Percentiles rank a stretch among this genome's conserved stretches.
Evolutionary conservation across 192 early-diverging fungal species (phyloP).

Genomic region (Linnemannia elongata): DNA sequence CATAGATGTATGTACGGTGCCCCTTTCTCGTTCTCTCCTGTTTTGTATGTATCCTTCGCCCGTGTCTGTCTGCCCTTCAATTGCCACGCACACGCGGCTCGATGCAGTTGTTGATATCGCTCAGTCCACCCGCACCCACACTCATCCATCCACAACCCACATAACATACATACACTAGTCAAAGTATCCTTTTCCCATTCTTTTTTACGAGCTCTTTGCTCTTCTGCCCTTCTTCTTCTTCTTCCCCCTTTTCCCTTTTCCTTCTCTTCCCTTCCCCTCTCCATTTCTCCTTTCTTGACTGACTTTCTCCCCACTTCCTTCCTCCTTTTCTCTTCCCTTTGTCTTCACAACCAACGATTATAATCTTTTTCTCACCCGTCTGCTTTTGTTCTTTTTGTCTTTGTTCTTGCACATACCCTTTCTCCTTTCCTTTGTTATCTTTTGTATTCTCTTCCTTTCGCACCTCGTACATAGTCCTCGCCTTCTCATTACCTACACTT

Average conservation of each 20-base stretch:
- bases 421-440: background rate
- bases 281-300: no score
- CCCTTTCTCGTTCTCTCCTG: background rate
- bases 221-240: background rate
- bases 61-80: no score
- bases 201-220: background rate
- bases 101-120: no score
- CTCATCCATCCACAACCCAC: no score
- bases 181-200: background rate
- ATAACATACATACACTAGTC: background rate
- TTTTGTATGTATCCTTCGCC: background rate
- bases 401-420: background rate
- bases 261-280: background rate
- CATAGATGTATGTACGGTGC: no score
- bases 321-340: background rate
- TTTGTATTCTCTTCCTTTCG: background rate
- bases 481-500: background rate
- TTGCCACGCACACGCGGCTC: no score
- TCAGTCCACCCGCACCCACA: no score
- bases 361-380: background rate
- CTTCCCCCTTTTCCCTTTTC: background rate
- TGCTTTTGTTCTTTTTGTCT: background rate
- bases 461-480: background rate
- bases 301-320: background rate
- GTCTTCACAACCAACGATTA: background rate